Base-by-base conservation (phyloP, 2,329 filamentous ascomycete species). In the Neopestalotiopsis sp. region DNA sequence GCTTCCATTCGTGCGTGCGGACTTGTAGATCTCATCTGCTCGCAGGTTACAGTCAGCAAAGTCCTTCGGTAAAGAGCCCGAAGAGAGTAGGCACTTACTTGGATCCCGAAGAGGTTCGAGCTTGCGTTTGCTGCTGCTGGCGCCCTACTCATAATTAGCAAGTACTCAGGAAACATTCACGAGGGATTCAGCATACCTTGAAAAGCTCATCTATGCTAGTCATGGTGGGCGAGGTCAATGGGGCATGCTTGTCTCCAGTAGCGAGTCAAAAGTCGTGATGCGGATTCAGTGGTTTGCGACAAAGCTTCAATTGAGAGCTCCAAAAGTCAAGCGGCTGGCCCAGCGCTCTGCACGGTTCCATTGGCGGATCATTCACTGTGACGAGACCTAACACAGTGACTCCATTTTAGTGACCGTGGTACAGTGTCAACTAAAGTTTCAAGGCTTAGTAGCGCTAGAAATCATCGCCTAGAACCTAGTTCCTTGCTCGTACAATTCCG, bases 1-100 rank as follows among this genome's bases (percentile, higher is more conserved):
- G 69, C 85, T 85, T 65, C 81, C 75, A 67, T 81, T 80, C 53
- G 87, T 75, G 70, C 88, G 90, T 57, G 85, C 87, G 5, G 88
- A 86, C 77, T 92, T 92, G 82, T 91, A 91, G 67, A 90, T 82
- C 72, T 91, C 84, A 74, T 86, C 89, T 91, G 68, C 30, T 57
- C 14, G 49, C 20, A 68, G 66, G 3, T 64, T 10, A 61, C 14
- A 24, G 34, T 59, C 57, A 20, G 14, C 34, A 40, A 65, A 28
- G 53, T 69, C 24, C 65, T 61, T 49, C 58, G 45, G 40, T 24
- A 58, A 32, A 32, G 30, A 14, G 45, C 14, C 34, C n/a, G 45
- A 34, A n/a, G 13, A 20, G 20, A 40, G 12, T 56, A 13, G 61
- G 57, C 61, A 80, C 87, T 72, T 77, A 92, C 89, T 90, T 70